phyloP scores from a whole-genome alignment of 2,329 filamentous ascomycete species.

The Fusarium verrucosum region DNA sequence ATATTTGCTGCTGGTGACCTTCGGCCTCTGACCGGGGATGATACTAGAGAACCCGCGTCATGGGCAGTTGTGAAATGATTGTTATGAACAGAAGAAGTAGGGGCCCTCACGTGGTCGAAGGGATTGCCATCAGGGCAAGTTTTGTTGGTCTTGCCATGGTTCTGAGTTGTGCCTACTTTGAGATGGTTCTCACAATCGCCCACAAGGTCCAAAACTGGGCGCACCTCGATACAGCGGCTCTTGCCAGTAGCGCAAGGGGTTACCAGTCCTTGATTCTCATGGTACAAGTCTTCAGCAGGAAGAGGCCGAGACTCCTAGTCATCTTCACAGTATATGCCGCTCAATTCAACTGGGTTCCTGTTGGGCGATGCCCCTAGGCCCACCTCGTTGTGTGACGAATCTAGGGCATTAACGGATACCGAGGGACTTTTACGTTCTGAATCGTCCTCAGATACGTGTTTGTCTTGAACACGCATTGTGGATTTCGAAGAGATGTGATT shows the following conservation, averaged over 20 bases:
- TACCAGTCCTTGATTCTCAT: constrained; percentile 15
- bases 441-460: neutral
- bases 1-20: constrained; percentile 2
- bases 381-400: neutral
- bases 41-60: constrained; percentile 3
- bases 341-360: neutral
- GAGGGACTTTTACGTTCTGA: neutral
- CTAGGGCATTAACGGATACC: neutral
- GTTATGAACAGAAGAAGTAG: neutral
- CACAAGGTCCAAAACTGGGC: constrained; percentile 37
- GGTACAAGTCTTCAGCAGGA: constrained; percentile 21
- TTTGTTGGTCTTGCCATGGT: constrained; percentile 20
- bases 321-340: constrained; percentile 14
- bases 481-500: neutral
- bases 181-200: constrained; percentile 8
- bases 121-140: constrained; percentile 23
- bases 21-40: neutral
- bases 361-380: neutral
- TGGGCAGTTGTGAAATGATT: neutral
- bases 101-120: neutral
- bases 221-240: constrained; percentile 39
- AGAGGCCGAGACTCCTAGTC: constrained; percentile 32
- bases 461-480: neutral
- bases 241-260: constrained; percentile 34
- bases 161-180: neutral